These are phyloP conservation scores for Alternaria sp. DNA, from an alignment of 2,329 filamentous ascomycete genomes.

Conservation along the genomic window DNA sequence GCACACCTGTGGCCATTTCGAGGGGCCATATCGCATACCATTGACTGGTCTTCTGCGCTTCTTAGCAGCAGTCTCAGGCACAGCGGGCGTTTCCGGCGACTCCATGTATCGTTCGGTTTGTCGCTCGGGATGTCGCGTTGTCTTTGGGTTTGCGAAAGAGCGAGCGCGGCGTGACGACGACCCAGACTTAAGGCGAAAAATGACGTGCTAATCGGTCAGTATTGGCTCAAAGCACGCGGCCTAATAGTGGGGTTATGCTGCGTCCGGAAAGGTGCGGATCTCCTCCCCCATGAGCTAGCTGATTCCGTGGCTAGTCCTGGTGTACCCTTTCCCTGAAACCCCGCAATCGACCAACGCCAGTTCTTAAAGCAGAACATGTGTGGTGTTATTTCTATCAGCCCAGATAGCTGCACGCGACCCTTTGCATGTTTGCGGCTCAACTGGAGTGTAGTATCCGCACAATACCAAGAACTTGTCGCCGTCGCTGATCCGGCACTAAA, in stretches of 20 bases:
- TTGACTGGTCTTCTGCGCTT: conserved; percentile 40
- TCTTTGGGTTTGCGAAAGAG: conserved; percentile 18
- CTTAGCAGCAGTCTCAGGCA: conserved; percentile 25
- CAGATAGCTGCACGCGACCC: neutral
- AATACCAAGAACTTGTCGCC: neutral
- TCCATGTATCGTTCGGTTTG: conserved; percentile 22
- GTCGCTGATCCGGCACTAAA: neutral
- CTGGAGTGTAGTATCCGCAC: neutral
- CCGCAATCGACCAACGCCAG: neutral
- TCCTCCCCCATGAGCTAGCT: conserved; percentile 2
- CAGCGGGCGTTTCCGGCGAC: conserved; percentile 19
- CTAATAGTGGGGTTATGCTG: conserved; percentile 11
- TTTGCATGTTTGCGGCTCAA: neutral
- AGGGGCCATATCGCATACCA: conserved; percentile 23
- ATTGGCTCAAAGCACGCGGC: conserved; percentile 17
- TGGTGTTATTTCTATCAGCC: neutral
- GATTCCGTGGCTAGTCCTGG: neutral
- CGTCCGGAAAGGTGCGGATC: conserved; percentile 4
- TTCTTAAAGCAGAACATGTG: neutral
- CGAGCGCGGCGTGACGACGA: conserved; percentile 11
- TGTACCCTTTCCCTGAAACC: conserved; percentile 4
- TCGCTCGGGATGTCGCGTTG: conserved; percentile 24
- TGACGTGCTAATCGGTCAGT: conserved; percentile 19
- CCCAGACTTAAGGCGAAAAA: conserved; percentile 24
- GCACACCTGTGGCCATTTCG: conserved; percentile 3